A percentile compares a stretch with the other conserved stretches of the same genome.
Evolutionary conservation across 352 stramenopile species (phyloP).

Genomic region (Phytophthora aleatoria): DNA sequence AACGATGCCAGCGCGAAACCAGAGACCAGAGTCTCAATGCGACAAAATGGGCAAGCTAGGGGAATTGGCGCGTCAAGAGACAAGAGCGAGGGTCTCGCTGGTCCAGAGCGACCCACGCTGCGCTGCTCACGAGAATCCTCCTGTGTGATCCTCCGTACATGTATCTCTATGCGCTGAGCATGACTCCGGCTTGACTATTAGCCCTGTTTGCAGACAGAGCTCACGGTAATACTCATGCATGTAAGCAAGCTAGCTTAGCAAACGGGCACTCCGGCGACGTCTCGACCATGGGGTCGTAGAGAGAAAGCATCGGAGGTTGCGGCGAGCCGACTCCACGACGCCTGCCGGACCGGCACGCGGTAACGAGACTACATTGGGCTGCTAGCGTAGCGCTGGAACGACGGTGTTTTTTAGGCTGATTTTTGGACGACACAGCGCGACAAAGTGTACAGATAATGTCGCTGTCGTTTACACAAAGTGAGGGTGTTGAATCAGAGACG

Average conservation of each 20-base stretch:
- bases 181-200: slow-evolving; percentile 7
- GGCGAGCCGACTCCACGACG: slow-evolving; percentile 15
- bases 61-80: slow-evolving; percentile 16
- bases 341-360: slow-evolving; percentile 9
- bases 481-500: not conserved
- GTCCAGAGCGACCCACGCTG: not conserved
- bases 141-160: slow-evolving; percentile 24
- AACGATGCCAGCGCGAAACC: slow-evolving; percentile 19
- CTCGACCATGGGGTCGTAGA: slow-evolving; percentile 27
- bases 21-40: slow-evolving; percentile 18
- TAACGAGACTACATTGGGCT: not conserved
- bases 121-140: slow-evolving; percentile 7
- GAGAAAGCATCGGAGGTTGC: slow-evolving; percentile 13
- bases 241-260: slow-evolving; percentile 4
- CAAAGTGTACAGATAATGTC: not conserved
- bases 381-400: slow-evolving; percentile 6
- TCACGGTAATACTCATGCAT: not conserved
- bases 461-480: not conserved
- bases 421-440: slow-evolving; percentile 2
- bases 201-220: slow-evolving; percentile 2
- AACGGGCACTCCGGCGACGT: slow-evolving; percentile 14
- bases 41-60: slow-evolving; percentile 13
- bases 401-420: slow-evolving; percentile 1
- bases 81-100: slow-evolving; percentile 22
- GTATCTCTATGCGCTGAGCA: slow-evolving; percentile 3